phyloP scores from a whole-genome alignment of 805 yeast genomes.

The Blastobotrys peoriensis region DNA sequence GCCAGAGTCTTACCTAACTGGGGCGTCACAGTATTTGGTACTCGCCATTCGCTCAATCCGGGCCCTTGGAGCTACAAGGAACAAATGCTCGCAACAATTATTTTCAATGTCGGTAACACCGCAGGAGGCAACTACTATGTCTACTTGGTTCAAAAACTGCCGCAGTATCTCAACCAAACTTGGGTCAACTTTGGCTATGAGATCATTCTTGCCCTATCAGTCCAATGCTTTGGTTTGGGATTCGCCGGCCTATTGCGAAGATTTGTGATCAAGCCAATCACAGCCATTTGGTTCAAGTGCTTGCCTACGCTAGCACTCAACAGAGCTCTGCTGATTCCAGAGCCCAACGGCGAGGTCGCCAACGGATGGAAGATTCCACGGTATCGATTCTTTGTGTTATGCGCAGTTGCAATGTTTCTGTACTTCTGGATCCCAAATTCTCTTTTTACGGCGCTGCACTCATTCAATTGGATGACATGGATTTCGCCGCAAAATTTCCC shows the following conservation, averaged over 20 bases:
- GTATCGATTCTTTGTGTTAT: slow-evolving; percentile 42
- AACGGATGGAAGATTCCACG: slow-evolving; percentile 58
- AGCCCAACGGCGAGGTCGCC: slow-evolving; percentile 30
- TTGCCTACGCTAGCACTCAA: slow-evolving; percentile 52
- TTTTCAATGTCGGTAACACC: slow-evolving; percentile 27
- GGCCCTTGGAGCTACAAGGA: slow-evolving; percentile 60
- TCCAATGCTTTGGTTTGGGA: slow-evolving; percentile 49
- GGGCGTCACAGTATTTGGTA: slow-evolving; percentile 37
- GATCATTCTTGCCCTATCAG: slow-evolving; percentile 38
- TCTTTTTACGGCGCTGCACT: slow-evolving; percentile 53
- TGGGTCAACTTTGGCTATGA: slow-evolving; percentile 41
- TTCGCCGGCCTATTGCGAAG: slow-evolving; percentile 52
- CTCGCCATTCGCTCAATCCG: slow-evolving; percentile 41
- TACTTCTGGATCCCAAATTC: slow-evolving; percentile 68
- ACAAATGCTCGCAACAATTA: slow-evolving; percentile 52
- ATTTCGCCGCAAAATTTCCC: slow-evolving; percentile 46
- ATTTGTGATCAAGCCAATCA: slow-evolving; percentile 40
- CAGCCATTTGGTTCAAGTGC: slow-evolving; percentile 46
- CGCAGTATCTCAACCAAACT: slow-evolving; percentile 24
- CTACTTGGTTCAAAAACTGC: slow-evolving; percentile 28
- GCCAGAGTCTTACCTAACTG: slow-evolving; percentile 39
- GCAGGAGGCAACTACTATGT: slow-evolving; percentile 25
- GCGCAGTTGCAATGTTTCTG: slow-evolving; percentile 37
- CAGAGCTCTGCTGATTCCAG: slow-evolving; percentile 35
- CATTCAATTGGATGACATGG: slow-evolving; percentile 61